phyloP scores from a whole-genome alignment of 495 filamentous ascomycete genomes.

The Cryomyces minteri region DNA sequence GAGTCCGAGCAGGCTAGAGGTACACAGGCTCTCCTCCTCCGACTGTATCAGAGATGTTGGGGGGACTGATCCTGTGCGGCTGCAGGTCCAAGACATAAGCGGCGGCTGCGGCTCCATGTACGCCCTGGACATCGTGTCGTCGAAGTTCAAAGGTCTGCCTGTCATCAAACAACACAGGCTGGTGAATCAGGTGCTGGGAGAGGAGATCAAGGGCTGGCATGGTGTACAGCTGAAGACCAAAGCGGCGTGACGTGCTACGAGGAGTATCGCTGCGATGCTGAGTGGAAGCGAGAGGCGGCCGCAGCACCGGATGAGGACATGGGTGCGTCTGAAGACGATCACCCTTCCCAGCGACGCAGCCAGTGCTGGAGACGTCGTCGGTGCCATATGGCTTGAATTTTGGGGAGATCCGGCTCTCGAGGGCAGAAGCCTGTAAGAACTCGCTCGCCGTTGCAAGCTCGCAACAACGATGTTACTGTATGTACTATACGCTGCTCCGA shows the following conservation, averaged over 20 bases:
- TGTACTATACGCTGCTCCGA: too few species aligned
- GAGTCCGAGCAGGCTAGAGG: conserved; percentile 25
- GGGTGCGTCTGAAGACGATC: too few species aligned
- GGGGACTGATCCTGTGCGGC: neutral
- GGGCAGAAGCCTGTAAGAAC: too few species aligned
- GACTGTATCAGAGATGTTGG: neutral
- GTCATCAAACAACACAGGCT: conserved; percentile 57
- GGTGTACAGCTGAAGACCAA: conserved; percentile 53
- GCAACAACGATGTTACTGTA: too few species aligned
- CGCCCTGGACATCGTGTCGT: conserved; percentile 46
- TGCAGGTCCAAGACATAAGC: conserved; percentile 52
- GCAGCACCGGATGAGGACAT: too few species aligned
- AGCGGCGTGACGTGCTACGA: conserved; percentile 10
- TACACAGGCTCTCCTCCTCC: conserved; percentile 9
- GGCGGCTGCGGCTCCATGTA: conserved; percentile 71
- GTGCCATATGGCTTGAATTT: too few species aligned
- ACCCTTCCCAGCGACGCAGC: too few species aligned
- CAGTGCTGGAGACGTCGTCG: too few species aligned
- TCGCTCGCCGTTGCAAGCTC: too few species aligned
- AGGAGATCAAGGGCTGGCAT: conserved; percentile 59
- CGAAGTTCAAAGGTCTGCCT: conserved; percentile 42
- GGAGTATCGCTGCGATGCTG: too few species aligned
- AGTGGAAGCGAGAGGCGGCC: too few species aligned
- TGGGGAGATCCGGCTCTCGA: too few species aligned
- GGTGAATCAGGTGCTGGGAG: conserved; percentile 46